Conservation (phyloP, 2,329 filamentous ascomycete species). For the Cytospora chrysosperma region DNA sequence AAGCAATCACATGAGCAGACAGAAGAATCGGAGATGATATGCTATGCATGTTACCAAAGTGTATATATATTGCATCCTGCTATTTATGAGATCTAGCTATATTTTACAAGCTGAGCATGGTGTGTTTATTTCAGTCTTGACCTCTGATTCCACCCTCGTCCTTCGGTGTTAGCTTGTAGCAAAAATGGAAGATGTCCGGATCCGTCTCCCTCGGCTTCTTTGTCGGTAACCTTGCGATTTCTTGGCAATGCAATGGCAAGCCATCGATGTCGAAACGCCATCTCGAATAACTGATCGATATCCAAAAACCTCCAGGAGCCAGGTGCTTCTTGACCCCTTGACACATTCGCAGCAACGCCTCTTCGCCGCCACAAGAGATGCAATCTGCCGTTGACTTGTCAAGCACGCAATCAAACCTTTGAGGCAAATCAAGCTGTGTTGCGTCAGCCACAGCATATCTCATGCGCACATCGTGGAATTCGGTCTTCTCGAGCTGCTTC, state of each 20-base stretch:
- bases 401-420: constrained; percentile 42
- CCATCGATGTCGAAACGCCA: constrained; percentile 39
- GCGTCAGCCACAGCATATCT: constrained; percentile 46
- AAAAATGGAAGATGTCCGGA: constrained; percentile 47
- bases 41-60: too few species aligned
- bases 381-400: constrained; percentile 53
- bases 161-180: constrained; percentile 42
- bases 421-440: constrained; percentile 36
- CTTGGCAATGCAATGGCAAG: constrained; percentile 42
- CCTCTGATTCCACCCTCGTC: not conserved
- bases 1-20: too few species aligned
- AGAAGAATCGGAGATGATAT: too few species aligned
- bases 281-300: constrained; percentile 49
- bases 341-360: constrained; percentile 40
- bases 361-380: constrained; percentile 45
- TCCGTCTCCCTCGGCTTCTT: constrained; percentile 42
- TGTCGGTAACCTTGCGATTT: constrained; percentile 43
- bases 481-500: constrained; percentile 38
- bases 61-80: too few species aligned
- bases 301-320: constrained; percentile 41
- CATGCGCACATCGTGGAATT: constrained; percentile 46
- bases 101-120: not conserved
- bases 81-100: too few species aligned
- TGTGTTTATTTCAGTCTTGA: not conserved
- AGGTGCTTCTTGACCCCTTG: constrained; percentile 37